A percentile compares a stretch with the other conserved stretches of the same genome.
Evolutionary conservation across 2,329 filamentous ascomycete genomes (phyloP).

Genomic region (Alternaria ethzedia): DNA sequence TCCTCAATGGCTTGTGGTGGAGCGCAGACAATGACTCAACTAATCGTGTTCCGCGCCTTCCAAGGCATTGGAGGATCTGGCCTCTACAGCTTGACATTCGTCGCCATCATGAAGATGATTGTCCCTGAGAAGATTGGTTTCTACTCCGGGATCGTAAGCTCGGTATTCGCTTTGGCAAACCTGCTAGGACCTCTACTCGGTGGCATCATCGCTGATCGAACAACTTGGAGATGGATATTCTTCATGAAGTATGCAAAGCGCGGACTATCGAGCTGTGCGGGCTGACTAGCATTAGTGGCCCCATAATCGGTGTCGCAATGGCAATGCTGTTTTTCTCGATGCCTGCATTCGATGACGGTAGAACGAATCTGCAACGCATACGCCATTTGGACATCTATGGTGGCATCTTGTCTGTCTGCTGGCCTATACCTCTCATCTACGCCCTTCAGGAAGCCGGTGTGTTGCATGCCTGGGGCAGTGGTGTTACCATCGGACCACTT

Average conservation of each 20-base stretch:
- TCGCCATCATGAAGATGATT: constrained; percentile 39
- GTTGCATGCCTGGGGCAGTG: constrained; percentile 32
- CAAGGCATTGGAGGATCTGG: constrained; percentile 58
- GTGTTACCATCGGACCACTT: constrained; percentile 38
- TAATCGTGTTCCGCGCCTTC: constrained; percentile 47
- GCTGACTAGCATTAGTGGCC: constrained; percentile 24
- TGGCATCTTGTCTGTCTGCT: constrained; percentile 36
- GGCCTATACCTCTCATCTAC: constrained; percentile 43
- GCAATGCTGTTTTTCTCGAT: constrained; percentile 35
- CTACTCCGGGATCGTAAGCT: constrained; percentile 42
- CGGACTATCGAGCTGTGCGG: background rate
- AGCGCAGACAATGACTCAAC: background rate
- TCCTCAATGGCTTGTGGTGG: constrained; percentile 41
- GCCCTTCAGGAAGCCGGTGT: constrained; percentile 41
- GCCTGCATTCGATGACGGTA: constrained; percentile 32
- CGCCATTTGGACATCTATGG: constrained; percentile 36
- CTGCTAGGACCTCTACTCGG: constrained; percentile 55
- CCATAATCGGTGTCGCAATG: constrained; percentile 31
- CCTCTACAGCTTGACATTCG: constrained; percentile 54
- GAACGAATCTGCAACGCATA: constrained; percentile 35
- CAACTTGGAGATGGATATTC: constrained; percentile 58
- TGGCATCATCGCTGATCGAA: constrained; percentile 50
- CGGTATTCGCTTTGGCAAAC: constrained; percentile 51
- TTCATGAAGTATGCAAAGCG: constrained; percentile 51
- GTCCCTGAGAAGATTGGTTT: constrained; percentile 42